Base-by-base conservation (phyloP, 2,329 filamentous ascomycete species). In the Daldinia sp. region DNA sequence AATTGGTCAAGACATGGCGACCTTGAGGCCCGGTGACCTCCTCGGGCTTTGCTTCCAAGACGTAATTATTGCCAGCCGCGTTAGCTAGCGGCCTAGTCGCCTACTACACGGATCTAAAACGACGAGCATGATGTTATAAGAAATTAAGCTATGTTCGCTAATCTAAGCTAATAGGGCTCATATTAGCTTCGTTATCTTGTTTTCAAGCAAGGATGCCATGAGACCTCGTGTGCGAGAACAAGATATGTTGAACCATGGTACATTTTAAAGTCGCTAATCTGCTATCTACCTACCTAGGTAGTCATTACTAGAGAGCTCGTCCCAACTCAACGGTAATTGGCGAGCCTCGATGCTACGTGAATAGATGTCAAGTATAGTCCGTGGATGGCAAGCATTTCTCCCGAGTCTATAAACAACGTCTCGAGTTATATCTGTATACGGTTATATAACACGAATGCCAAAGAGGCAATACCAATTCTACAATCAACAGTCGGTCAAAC, bases 11-110 rank as follows among this genome's bases (percentile, higher is more conserved):
- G 25, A 30, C 43, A 32, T 3, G 17, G 23, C 19, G 29, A 30
- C 19, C 37, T 58, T 25, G 5, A 47, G 30, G 11, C 17, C 21
- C n/a, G 9, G 35, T 19, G 15, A 48, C 19, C 17, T 48, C 15
- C 15, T 39, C 37, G 17, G 34, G 45, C 47, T 55, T 29, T 53
- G 21, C 43, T 23, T 39, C 35, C 45, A 47, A 47, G 37, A 41
- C 35, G 30, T 39, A 59, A 50, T 56, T n/a, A 55, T 30, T 50
- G 34, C 34, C 29, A 49, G 27, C 39, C 6, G 21, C n/a, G 21
- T 17, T 29, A 25, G 29, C 27, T 27, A 32, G 34, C n/a, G 29
- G 47, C 25, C 30, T 47, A 29, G 19, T 13, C 13, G 13, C 34
- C 15, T 37, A 48, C 29, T 10, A 27, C 32, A 47, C 23, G 30